A percentile compares a stretch with the other conserved stretches of the same genome.
Evolutionary conservation across 495 filamentous ascomycete genomes (phyloP).

Genomic region (Podospora pseudoanserina): DNA sequence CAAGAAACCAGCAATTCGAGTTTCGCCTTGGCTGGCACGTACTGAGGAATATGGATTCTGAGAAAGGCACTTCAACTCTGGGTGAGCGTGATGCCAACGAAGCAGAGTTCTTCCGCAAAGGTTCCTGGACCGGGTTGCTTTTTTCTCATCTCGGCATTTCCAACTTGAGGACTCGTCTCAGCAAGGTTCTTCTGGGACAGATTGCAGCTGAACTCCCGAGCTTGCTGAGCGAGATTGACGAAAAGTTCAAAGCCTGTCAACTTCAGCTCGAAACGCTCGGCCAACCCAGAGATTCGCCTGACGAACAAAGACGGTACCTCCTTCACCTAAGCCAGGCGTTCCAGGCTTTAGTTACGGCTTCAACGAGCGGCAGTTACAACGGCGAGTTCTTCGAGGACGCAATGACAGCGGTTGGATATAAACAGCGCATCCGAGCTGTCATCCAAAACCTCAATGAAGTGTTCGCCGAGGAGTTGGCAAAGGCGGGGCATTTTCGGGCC

Average conservation of each 20-base stretch:
- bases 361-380: conserved; percentile 55
- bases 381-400: conserved; percentile 53
- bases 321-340: conserved; percentile 51
- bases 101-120: conserved; percentile 39
- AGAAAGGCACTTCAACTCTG: conserved; percentile 38
- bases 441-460: conserved; percentile 52
- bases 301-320: conserved; percentile 52
- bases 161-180: conserved; percentile 49
- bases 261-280: conserved; percentile 47
- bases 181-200: conserved; percentile 53
- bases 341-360: conserved; percentile 45
- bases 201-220: conserved; percentile 56
- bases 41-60: conserved; percentile 58
- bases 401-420: conserved; percentile 33
- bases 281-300: conserved; percentile 37
- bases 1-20: conserved; percentile 56
- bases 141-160: conserved; percentile 44
- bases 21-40: conserved; percentile 72
- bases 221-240: conserved; percentile 55
- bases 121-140: conserved; percentile 39
- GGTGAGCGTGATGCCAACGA: conserved; percentile 42
- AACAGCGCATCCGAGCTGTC: conserved; percentile 57
- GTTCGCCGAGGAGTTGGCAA: too few relatives aligned
- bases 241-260: conserved; percentile 33
- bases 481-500: too few relatives aligned